Evolutionary conservation across 2,329 filamentous ascomycete genomes (phyloP), one percentile per base, ranked within the genome.

Genomic region (Alternaria brassicae): DNA sequence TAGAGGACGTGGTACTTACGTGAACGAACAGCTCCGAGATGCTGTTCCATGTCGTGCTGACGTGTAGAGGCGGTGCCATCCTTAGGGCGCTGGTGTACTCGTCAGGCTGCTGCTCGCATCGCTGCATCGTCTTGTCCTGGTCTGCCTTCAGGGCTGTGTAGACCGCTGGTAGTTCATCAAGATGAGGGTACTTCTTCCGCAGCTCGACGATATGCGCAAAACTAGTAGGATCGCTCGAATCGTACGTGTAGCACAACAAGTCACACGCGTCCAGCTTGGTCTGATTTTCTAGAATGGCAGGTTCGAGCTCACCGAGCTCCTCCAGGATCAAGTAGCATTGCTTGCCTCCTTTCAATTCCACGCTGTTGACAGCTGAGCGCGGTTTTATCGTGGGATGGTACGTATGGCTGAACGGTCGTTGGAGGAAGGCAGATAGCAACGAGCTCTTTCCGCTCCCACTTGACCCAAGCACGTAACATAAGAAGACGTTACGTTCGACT

Each of bases 271-370:
- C 92, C 13, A 99, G 84, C 78, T 96, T 97, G 42, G 88, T 86
- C 72, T 89, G 88, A 73, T 99, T 99, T 56, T 98, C 95, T 3
- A 99, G 83, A 54, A 98, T 93, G 12, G 95, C 95, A 0, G 92
- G 91, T 77, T 98, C 95, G n/a, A 97, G 83, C 78, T 98, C 93
- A 32, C 95, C 95, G 1, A 98, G 88, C 78, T 99, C 95, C 72
- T 97, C 92, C 23, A 98, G 84, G 59, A 99, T 98, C 32, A 99
- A 84, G 74, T 99, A 98, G 77, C 93, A 96, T 79, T 99, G 95
- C 77, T 96, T 97, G 51, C 95, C 95, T 9, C 95, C 95, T 44
- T 92, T 93, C 1, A 99, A 86, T 75, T 99, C 95, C 17, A 99
- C 95, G 58, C 92, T 97, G 76, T 99, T 98, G 66, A 99, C 95